Percentiles rank a stretch among this genome's conserved stretches.
Conservation (phyloP, 2,329 filamentous ascomycete species). For the Microdochium nivale region DNA sequence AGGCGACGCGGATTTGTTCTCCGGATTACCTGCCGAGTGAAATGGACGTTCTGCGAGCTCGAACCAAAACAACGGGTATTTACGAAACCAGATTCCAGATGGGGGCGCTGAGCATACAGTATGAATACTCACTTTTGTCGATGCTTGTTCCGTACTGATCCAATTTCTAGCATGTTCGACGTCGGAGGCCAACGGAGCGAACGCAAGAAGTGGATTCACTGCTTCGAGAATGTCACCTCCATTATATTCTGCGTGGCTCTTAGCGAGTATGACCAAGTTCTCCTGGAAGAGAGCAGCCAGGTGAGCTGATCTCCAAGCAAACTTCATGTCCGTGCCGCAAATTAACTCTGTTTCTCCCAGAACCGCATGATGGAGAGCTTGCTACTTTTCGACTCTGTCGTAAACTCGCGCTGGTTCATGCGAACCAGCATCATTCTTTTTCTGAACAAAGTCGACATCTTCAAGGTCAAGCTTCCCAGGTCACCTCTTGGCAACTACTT, state of each 20-base stretch:
- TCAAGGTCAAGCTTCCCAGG: conserved; percentile 85
- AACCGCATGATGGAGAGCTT: conserved; percentile 99
- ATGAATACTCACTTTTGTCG: conserved; percentile 29
- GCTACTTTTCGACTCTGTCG: conserved; percentile 92
- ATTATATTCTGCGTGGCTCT: conserved; percentile 98
- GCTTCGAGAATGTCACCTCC: conserved; percentile 98
- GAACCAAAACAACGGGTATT: conserved; percentile 98
- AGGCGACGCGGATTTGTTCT: conserved; percentile 75
- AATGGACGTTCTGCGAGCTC: conserved; percentile 86
- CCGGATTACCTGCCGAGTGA: conserved; percentile 86
- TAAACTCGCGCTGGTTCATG: conserved; percentile 99
- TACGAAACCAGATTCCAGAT: conserved; percentile 98
- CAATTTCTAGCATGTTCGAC: conserved; percentile 79
- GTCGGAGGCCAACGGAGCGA: conserved; percentile 96
- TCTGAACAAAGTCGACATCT: conserved; percentile 97
- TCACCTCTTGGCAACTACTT: conserved; percentile 94
- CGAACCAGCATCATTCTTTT: conserved; percentile 97
- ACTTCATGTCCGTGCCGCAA: background rate
- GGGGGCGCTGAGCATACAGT: conserved; percentile 99
- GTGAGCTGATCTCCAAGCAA: conserved; percentile 38
- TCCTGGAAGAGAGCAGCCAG: conserved; percentile 95
- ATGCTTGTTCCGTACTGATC: background rate
- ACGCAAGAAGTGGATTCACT: conserved; percentile 99
- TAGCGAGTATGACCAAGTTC: conserved; percentile 96
- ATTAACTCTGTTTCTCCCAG: conserved; percentile 32